phyloP scores from a whole-genome alignment of 1,284 basidiomycete species.

The Ustilago crameri region DNA sequence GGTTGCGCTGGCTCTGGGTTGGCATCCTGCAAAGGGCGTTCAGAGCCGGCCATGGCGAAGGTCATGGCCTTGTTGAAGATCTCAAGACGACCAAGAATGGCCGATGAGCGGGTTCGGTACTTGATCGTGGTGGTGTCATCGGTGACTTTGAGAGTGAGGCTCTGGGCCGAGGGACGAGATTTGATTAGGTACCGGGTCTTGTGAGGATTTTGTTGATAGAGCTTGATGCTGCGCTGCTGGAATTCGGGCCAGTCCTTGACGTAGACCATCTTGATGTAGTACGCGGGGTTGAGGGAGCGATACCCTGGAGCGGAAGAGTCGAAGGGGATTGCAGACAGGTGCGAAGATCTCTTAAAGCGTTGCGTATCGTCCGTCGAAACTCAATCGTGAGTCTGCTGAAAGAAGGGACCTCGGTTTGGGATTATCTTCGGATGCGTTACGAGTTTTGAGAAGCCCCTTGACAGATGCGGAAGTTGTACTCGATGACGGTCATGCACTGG shows the following conservation, averaged over 20 bases:
- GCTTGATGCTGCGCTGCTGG: conserved; percentile 52
- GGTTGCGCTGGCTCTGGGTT: conserved; percentile 19
- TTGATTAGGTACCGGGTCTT: conserved; percentile 60
- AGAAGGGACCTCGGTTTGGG: too few species aligned
- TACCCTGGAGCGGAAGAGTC: too few species aligned
- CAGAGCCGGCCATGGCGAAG: conserved; percentile 76
- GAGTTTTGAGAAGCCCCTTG: too few species aligned
- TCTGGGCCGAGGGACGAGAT: conserved; percentile 43
- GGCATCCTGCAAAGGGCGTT: conserved; percentile 27
- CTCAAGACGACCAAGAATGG: conserved; percentile 94
- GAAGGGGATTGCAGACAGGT: too few species aligned
- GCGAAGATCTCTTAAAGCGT: too few species aligned
- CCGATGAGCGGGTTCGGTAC: conserved; percentile 90
- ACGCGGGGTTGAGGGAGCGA: neutral
- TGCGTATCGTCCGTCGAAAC: too few species aligned
- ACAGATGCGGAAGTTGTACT: too few species aligned
- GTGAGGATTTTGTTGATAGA: conserved; percentile 44
- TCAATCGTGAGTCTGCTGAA: too few species aligned
- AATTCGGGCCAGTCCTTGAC: conserved; percentile 58
- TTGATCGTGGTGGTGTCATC: conserved; percentile 73
- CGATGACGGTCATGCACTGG: neutral
- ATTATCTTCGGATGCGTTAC: too few species aligned
- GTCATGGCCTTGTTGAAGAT: conserved; percentile 83
- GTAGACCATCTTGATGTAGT: conserved; percentile 51
- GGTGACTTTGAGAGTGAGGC: conserved; percentile 61